phyloP scores from a whole-genome alignment of 108 stramenopile species.

The Cyclostephanos tholiformis region DNA sequence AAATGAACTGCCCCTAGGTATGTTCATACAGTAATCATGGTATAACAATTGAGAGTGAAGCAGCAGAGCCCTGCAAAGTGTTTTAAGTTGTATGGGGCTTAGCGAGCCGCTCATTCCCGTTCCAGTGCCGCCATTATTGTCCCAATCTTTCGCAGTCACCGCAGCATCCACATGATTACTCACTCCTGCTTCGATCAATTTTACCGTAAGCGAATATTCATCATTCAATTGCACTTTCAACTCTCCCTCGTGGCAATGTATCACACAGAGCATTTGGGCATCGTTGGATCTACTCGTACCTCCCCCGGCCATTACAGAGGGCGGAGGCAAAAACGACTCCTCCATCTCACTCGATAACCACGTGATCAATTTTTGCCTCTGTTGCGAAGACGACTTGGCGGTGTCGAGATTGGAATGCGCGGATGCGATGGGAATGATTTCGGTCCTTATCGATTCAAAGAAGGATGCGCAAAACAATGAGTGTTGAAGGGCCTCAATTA shows the following conservation, averaged over 20 bases:
- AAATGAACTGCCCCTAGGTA: slow-evolving; percentile 18
- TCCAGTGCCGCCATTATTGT: slow-evolving; percentile 6
- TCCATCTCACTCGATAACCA: slow-evolving; percentile 85
- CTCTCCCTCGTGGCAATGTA: slow-evolving; percentile 88
- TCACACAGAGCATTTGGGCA: slow-evolving; percentile 54
- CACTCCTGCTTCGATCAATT: slow-evolving; percentile 75
- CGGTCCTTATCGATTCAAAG: slow-evolving; percentile 82
- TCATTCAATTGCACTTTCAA: slow-evolving; percentile 85
- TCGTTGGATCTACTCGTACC: slow-evolving; percentile 32
- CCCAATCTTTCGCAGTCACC: not conserved
- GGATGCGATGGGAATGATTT: slow-evolving; percentile 59
- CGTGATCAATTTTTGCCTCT: slow-evolving; percentile 36
- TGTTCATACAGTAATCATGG: slow-evolving; percentile 72
- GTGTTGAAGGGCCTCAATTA: slow-evolving; percentile 81
- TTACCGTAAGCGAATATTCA: slow-evolving; percentile 78
- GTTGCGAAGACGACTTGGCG: slow-evolving; percentile 5
- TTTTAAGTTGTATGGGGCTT: slow-evolving; percentile 58
- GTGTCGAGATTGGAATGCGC: slow-evolving; percentile 20
- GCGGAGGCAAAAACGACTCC: slow-evolving; percentile 77
- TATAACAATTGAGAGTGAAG: slow-evolving; percentile 82
- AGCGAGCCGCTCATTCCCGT: slow-evolving; percentile 69
- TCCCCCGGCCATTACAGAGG: slow-evolving; percentile 63
- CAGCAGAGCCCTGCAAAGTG: slow-evolving; percentile 74
- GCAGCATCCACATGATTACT: slow-evolving; percentile 4
- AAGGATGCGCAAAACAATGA: slow-evolving; percentile 87